Percentiles rank a stretch among this genome's conserved stretches.
Evolutionary conservation across 495 filamentous ascomycete species (phyloP).

Genomic region (Cercophora samala): DNA sequence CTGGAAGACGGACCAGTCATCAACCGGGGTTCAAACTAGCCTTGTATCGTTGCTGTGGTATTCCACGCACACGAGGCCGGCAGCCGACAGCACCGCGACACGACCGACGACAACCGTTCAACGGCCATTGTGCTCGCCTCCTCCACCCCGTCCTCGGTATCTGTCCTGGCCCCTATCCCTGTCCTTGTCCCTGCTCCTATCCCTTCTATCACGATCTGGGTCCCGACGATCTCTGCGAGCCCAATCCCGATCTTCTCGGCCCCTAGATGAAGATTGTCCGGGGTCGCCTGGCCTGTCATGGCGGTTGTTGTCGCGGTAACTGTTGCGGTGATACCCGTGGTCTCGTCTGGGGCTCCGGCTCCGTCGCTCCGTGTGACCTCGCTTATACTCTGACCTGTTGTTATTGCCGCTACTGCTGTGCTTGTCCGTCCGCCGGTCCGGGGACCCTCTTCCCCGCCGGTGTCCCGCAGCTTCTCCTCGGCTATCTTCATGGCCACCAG

Average conservation of each 20-base stretch:
- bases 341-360: constrained; percentile 42
- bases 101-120: constrained; percentile 5
- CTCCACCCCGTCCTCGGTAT: constrained; percentile 16
- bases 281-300: constrained; percentile 18
- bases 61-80: constrained; percentile 1
- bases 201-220: constrained; percentile 20
- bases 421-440: constrained; percentile 20
- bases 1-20: background rate
- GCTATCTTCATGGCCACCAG: constrained; percentile 1
- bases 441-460: constrained; percentile 11
- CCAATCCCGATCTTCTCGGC: constrained; percentile 27
- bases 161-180: constrained; percentile 21
- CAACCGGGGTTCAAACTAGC: background rate
- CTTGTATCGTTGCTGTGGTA: background rate
- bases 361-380: constrained; percentile 23
- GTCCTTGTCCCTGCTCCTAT: constrained; percentile 19
- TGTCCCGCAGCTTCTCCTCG: constrained; percentile 13
- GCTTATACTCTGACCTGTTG: constrained; percentile 13
- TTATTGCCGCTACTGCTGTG: constrained; percentile 15
- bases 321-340: background rate
- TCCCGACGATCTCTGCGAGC: constrained; percentile 25
- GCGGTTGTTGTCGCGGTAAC: constrained; percentile 23
- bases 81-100: background rate
- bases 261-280: background rate
- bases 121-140: constrained; percentile 12